These are phyloP conservation scores for Ochromonas danica DNA, from an alignment of 108 stramenopile species.

Conservation along the genomic window DNA sequence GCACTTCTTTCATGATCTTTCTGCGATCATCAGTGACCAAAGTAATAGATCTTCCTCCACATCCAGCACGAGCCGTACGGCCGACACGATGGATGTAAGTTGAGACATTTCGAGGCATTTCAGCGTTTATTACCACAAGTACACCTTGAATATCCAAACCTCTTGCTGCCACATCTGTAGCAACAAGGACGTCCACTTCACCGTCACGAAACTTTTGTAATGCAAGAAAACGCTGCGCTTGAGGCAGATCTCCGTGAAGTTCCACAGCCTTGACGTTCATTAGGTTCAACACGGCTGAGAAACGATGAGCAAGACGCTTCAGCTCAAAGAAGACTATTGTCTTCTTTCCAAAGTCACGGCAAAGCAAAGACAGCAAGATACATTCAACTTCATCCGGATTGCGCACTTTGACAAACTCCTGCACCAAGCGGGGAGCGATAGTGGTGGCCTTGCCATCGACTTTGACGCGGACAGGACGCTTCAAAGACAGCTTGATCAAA, in stretches of 20 bases:
- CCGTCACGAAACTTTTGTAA: constrained; percentile 82
- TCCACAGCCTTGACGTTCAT: constrained; percentile 64
- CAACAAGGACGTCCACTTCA: constrained; percentile 81
- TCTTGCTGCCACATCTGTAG: constrained; percentile 94
- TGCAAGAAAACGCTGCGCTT: constrained; percentile 74
- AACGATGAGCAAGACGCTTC: neutral
- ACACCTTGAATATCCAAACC: constrained; percentile 72
- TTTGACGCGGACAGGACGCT: constrained; percentile 79
- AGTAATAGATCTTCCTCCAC: constrained; percentile 83
- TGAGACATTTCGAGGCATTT: constrained; percentile 86
- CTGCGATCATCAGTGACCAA: constrained; percentile 68
- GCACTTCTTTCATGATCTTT: constrained; percentile 40
- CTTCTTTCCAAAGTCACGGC: constrained; percentile 72
- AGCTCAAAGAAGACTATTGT: constrained; percentile 87
- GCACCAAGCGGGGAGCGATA: constrained; percentile 82
- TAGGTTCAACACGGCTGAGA: constrained; percentile 45
- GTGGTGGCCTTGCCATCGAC: constrained; percentile 46
- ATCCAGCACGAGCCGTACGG: constrained; percentile 91
- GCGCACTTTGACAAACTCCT: constrained; percentile 94
- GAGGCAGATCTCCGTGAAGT: constrained; percentile 90
- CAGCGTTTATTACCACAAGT: constrained; percentile 89
- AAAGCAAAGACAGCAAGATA: constrained; percentile 78
- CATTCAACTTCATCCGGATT: constrained; percentile 50
- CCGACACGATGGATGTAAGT: constrained; percentile 97
- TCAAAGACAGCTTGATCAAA: constrained; percentile 76